phyloP scores from a whole-genome alignment of 345 rosid genomes.

The Populus davidiana region DNA sequence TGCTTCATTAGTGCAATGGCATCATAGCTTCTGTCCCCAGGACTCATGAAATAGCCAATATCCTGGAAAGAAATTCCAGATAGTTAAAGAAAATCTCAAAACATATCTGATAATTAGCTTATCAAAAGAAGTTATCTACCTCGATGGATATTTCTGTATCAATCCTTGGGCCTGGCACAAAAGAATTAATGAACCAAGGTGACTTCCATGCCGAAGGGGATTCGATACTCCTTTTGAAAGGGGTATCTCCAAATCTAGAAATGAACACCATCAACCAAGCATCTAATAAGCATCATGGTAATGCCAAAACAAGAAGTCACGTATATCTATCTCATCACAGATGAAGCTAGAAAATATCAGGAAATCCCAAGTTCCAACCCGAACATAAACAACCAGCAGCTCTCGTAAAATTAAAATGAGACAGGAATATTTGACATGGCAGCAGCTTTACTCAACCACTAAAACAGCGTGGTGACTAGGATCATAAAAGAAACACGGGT shows the following conservation, averaged over 20 bases:
- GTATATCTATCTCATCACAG: not conserved
- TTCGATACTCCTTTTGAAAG: slow-evolving; percentile 75
- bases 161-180: slow-evolving; percentile 73
- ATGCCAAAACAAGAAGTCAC: not conserved
- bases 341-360: not conserved
- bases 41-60: slow-evolving; percentile 85
- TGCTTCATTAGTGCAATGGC: slow-evolving; percentile 91
- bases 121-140: slow-evolving; percentile 37
- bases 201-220: slow-evolving; percentile 99
- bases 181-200: slow-evolving; percentile 82
- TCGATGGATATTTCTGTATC: slow-evolving; percentile 85
- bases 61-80: slow-evolving; percentile 47
- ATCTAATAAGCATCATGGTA: not conserved
- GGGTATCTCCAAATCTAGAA: slow-evolving; percentile 83
- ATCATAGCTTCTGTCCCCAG: slow-evolving; percentile 82
- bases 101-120: not conserved
- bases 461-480: not conserved
- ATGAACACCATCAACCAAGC: slow-evolving; percentile 14
- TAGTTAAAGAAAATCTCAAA: not conserved
- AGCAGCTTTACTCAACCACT: not conserved
- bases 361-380: not conserved
- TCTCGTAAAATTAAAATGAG: not conserved
- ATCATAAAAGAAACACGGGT: not conserved
- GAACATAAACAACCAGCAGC: not conserved
- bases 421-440: not conserved